A percentile compares a stretch with the other conserved stretches of the same genome.
phyloP scores from a whole-genome alignment of 2,329 filamentous ascomycete species.

The Ophiostoma novo-ulmi region DNA sequence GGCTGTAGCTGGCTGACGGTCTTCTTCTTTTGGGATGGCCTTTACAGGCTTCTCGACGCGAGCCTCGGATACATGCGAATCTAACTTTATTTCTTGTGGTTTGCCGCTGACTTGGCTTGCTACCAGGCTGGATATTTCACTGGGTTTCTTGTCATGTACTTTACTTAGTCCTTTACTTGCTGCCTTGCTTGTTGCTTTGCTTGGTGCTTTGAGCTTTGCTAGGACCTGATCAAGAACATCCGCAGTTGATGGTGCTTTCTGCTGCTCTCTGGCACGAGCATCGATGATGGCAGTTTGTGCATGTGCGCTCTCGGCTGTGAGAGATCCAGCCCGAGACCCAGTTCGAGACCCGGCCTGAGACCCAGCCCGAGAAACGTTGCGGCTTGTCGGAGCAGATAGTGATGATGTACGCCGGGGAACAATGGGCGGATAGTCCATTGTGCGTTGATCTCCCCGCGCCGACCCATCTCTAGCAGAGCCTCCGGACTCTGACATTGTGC shows the following conservation, averaged over 20 bases:
- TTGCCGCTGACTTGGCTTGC: not conserved
- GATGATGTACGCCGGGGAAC: conserved; percentile 56
- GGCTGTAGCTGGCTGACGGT: not conserved
- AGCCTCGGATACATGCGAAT: not conserved
- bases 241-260: not conserved
- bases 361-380: conserved; percentile 45
- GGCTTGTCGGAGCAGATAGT: conserved; percentile 57
- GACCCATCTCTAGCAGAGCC: conserved; percentile 38
- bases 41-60: not conserved
- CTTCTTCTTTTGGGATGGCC: not conserved
- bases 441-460: conserved; percentile 45
- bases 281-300: conserved; percentile 39
- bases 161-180: not conserved
- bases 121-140: not conserved
- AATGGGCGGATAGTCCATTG: conserved; percentile 55
- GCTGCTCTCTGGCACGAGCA: not conserved
- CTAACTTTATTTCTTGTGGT: not conserved
- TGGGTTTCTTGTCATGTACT: not conserved
- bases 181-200: not conserved
- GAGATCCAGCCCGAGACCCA: conserved; percentile 43
- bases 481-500: conserved; percentile 46
- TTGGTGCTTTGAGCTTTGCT: conserved; percentile 12
- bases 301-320: conserved; percentile 55
- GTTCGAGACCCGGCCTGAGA: conserved; percentile 35
- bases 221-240: not conserved